Base-by-base conservation (phyloP, 176 grass and related monocot species). In the Chrysopogon serrulatus region DNA sequence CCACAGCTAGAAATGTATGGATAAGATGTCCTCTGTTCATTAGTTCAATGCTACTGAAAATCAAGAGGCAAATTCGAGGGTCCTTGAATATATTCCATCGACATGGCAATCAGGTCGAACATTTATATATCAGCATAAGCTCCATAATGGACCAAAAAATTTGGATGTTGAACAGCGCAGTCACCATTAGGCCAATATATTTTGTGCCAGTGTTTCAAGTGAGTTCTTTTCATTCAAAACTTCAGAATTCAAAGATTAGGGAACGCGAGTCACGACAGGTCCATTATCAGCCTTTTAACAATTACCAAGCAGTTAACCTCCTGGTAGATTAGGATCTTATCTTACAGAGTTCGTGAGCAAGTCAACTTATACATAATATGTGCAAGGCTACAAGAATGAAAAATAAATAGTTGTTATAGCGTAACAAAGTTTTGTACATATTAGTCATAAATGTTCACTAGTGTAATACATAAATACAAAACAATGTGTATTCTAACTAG, bases 401-500 rank as follows among this genome's bases (percentile, higher is more conserved):
- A 43, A 2, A n/a, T n/a, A n/a, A 68, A 43, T 60, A 28, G 27
- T 32, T 19, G 32, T 32, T 12, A 30, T 16, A 74, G 31, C 31
- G 35, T 8, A 62, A 23, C 9, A 2, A 11, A 17, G 10, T 18
- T 62, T 39, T 63, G 47, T 60, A 53, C 44, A 74, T 40, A 68
- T 76, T 76, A 54, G 4, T 41, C 21, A 16, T 41, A 88, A 71
- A 77, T 40, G 30, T 44, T 47, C 6, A 11, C 27, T 53, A 28
- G 47, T 41, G n/a, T n/a, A 82, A 36, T 66, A 11, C 21, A 79
- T 0, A 9, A 78, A 48, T 80, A 37, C 4, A 79, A 6, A 27
- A 66, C 43, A 56, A 42, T 64, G 9, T 32, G n/a, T 65, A 51
- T 63, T 73, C 33, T 48, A 76, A 83, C 33, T 65, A 86, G 24